Base-by-base conservation (phyloP, 116 monocot genomes). In the Trichopus zeylanicus region DNA sequence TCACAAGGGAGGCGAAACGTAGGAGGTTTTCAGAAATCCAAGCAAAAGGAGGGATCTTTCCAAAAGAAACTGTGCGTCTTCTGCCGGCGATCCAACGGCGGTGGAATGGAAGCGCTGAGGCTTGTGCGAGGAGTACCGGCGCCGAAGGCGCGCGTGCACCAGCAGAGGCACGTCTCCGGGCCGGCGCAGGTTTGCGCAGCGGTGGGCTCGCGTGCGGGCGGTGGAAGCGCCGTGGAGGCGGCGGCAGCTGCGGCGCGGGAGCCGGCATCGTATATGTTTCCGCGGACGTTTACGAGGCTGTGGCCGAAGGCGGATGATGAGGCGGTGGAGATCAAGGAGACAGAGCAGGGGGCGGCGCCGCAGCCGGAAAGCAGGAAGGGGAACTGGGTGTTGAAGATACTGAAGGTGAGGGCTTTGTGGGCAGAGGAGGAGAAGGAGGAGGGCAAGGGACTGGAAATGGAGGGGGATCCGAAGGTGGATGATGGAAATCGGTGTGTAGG, bases 301-400 rank as follows among this genome's bases (percentile, higher is more conserved):
- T 72, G 81, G 81, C 64, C 72, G 27, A 67, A 67, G n/a, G 46
- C 53, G 20, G 65, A 59, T 18, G 70, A 29, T 0, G 35, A 26
- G 24, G 52, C 3, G 16, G 38, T 5, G 31, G 31, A 25, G 31
- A 30, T 9, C 1, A 59, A 19, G 31, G 53, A 16, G 48, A 42
- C 48, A 16, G 60, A 25, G 26, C 60, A 26, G 55, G 29, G 1
- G 23, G 6, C 21, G 37, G 5, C 26, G 76, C 27, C 16, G 24
- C 6, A 4, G 57, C 3, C 27, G 57, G 6, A 32, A 21, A 57
- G 34, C 3, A 57, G 57, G 34, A n/a, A 28, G 9, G 65, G 60
- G 70, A 90, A 79, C 54, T 90, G 95, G 95, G 90, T 81, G 22
- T 3, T 81, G 81, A 76, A 87, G 55, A 95, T 95, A 49, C 63